Conservation (phyloP, 2,329 filamentous ascomycete genomes). For the Didymosphaeria variabile region DNA sequence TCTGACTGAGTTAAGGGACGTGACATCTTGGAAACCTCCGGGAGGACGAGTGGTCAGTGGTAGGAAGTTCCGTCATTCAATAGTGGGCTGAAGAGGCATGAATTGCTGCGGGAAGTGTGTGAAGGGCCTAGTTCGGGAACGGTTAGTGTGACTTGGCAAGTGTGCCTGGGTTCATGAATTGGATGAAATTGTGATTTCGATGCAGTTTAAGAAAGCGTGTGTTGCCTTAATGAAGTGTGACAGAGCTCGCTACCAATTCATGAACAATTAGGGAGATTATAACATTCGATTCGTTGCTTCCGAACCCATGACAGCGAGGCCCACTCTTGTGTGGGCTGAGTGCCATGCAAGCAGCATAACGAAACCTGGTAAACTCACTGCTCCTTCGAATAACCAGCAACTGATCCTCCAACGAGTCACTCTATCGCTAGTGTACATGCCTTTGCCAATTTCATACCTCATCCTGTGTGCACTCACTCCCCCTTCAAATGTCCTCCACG, state of each 20-base stretch:
- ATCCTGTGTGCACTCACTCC: neutral
- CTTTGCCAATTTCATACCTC: neutral
- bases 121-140: neutral
- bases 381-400: neutral
- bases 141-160: neutral
- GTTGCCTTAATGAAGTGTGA: too few species aligned
- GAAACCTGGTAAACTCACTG: neutral
- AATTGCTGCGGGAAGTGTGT: neutral
- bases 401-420: too few species aligned
- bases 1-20: conserved; percentile 43
- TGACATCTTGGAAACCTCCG: neutral
- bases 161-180: neutral
- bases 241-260: too few species aligned
- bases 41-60: neutral
- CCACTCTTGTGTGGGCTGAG: too few species aligned
- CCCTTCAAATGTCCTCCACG: neutral
- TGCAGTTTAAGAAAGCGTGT: too few species aligned
- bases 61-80: neutral
- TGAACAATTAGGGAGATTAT: too few species aligned
- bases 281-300: too few species aligned
- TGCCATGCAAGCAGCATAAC: neutral
- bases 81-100: neutral
- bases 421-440: neutral
- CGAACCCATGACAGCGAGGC: too few species aligned
- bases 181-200: too few species aligned